Evolutionary conservation across 331 rosid genomes (phyloP).

Genomic region (Stylosanthes scabra): DNA sequence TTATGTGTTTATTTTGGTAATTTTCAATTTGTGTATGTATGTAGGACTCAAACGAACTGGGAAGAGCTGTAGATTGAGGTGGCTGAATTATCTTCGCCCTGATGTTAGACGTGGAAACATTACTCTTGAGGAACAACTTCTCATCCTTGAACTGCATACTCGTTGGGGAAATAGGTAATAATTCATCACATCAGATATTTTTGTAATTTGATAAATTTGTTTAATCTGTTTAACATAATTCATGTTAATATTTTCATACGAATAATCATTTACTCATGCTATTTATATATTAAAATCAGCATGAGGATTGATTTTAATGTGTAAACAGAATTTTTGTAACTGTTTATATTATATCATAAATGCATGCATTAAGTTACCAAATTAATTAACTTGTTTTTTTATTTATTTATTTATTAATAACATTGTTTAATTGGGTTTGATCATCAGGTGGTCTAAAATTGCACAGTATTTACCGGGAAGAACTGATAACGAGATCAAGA

Average conservation of each 20-base stretch:
- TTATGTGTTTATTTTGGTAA: no score
- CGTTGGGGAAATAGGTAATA: slow-evolving; percentile 86
- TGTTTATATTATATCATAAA: no score
- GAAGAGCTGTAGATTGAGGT: slow-evolving; percentile 86
- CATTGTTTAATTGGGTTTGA: not conserved
- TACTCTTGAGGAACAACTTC: slow-evolving; percentile 82
- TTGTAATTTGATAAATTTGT: no score
- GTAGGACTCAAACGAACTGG: slow-evolving; percentile 84
- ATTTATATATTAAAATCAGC: no score
- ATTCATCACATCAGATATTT: no score
- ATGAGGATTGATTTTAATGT: no score
- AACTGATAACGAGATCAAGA: slow-evolving; percentile 92
- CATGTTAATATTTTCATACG: no score
- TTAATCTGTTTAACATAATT: no score
- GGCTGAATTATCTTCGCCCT: slow-evolving; percentile 91
- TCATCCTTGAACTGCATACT: slow-evolving; percentile 88
- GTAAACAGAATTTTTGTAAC: no score
- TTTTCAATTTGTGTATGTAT: no score
- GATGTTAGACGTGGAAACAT: slow-evolving; percentile 93
- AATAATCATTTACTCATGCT: no score
- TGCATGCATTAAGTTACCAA: slow-evolving; percentile 9
- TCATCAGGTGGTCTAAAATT: slow-evolving; percentile 90
- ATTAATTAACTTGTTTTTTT: not conserved
- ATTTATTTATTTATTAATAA: no score
- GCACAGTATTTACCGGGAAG: slow-evolving; percentile 93